phyloP scores from a whole-genome alignment of 2,329 filamentous ascomycete genomes.

The Blastomyces parvus region DNA sequence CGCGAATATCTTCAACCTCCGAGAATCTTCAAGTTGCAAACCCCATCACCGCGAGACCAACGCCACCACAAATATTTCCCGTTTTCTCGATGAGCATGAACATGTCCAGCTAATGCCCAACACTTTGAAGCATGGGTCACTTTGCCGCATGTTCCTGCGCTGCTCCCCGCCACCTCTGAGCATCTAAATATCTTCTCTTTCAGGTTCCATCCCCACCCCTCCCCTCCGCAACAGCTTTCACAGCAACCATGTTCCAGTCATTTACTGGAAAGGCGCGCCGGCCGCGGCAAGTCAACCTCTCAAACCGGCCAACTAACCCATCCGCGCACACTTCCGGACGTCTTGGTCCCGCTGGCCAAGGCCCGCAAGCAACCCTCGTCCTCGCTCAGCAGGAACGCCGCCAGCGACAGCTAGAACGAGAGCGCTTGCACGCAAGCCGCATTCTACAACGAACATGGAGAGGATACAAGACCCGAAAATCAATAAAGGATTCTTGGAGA shows the following conservation, averaged over 20 bases:
- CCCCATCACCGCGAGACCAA: background rate
- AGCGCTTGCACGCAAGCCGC: constrained; percentile 62
- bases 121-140: background rate
- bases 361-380: constrained; percentile 66
- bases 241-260: constrained; percentile 65
- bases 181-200: constrained; percentile 4
- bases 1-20: background rate
- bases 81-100: background rate
- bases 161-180: constrained; percentile 8
- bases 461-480: constrained; percentile 56
- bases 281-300: constrained; percentile 86
- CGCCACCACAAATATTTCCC: background rate
- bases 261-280: constrained; percentile 83
- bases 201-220: constrained; percentile 7
- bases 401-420: constrained; percentile 69
- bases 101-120: background rate
- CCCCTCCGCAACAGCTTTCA: constrained; percentile 4
- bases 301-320: constrained; percentile 71
- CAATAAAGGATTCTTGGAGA: constrained; percentile 50
- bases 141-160: constrained; percentile 7
- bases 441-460: constrained; percentile 75
- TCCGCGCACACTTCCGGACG: constrained; percentile 46
- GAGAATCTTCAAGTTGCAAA: background rate
- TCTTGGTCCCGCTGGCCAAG: constrained; percentile 48
- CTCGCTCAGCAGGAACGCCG: constrained; percentile 80